Conservation (phyloP, 2,329 filamentous ascomycete species). For the Sphaerulina vaccinii region DNA sequence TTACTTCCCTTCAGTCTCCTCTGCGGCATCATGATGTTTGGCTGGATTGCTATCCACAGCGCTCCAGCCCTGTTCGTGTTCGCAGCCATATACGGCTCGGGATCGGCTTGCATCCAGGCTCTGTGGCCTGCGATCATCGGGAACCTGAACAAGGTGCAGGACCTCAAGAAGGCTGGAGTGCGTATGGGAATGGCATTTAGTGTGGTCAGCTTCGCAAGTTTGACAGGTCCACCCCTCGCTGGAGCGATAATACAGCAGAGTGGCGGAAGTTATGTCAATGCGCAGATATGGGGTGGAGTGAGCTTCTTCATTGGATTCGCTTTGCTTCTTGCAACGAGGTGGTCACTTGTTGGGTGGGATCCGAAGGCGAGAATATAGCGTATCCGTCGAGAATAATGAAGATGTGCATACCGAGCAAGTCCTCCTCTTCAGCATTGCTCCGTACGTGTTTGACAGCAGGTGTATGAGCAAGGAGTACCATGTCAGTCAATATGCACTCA, state of each 20-base stretch:
- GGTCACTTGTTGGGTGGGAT: slow-evolving; percentile 33
- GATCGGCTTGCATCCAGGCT: slow-evolving; percentile 46
- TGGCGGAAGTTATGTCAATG: slow-evolving; percentile 44
- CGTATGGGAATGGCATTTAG: slow-evolving; percentile 51
- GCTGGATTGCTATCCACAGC: slow-evolving; percentile 55
- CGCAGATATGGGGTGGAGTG: slow-evolving; percentile 47
- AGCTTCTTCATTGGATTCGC: slow-evolving; percentile 32
- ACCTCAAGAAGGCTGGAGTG: slow-evolving; percentile 48
- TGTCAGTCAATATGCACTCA: too few relatives aligned
- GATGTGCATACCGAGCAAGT: not conserved
- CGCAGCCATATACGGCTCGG: slow-evolving; percentile 47
- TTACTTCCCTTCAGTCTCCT: slow-evolving; percentile 52
- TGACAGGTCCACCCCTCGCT: slow-evolving; percentile 50
- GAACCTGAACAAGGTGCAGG: slow-evolving; percentile 43
- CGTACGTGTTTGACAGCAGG: too few relatives aligned
- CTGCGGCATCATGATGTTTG: slow-evolving; percentile 52
- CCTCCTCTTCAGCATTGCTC: too few relatives aligned
- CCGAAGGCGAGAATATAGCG: slow-evolving; percentile 30
- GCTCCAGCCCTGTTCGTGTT: slow-evolving; percentile 44
- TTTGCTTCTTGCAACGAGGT: slow-evolving; percentile 31
- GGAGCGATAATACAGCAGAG: slow-evolving; percentile 46
- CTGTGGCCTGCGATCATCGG: slow-evolving; percentile 47
- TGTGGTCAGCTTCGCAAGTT: slow-evolving; percentile 45
- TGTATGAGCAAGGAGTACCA: too few relatives aligned
- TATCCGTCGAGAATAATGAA: not conserved